Conservation (phyloP, 2,329 filamentous ascomycete genomes). For the Lachnellula cervina region DNA sequence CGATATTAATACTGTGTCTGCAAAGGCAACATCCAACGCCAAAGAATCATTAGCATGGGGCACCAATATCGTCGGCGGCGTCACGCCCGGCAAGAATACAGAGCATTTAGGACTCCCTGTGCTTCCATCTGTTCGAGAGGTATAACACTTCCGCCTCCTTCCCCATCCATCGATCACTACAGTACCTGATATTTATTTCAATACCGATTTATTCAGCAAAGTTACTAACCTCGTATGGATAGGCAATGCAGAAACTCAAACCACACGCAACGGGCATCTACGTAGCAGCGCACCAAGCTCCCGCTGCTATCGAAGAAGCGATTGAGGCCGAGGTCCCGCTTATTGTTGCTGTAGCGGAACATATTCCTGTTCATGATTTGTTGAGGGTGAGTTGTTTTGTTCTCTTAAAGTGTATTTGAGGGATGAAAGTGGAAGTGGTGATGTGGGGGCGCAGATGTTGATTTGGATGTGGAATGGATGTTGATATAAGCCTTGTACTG, state of each 20-base stretch:
- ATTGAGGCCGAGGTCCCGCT: conserved; percentile 71
- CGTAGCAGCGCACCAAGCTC: conserved; percentile 69
- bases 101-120: conserved; percentile 71
- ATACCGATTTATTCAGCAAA: neutral
- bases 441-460: too few relatives aligned
- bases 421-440: too few relatives aligned
- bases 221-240: neutral
- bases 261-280: conserved; percentile 78
- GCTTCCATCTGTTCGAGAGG: conserved; percentile 60
- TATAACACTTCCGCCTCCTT: conserved; percentile 16
- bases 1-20: neutral
- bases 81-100: conserved; percentile 64
- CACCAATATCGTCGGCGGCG: conserved; percentile 74
- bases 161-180: too few relatives aligned
- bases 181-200: neutral
- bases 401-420: neutral
- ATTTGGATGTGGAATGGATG: too few relatives aligned
- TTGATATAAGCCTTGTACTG: neutral
- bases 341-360: conserved; percentile 71
- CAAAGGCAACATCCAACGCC: conserved; percentile 68
- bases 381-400: conserved; percentile 48
- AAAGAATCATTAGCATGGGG: conserved; percentile 72
- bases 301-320: conserved; percentile 71
- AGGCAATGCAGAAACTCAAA: conserved; percentile 65
- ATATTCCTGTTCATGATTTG: conserved; percentile 70